phyloP scores from a whole-genome alignment of 2,329 filamentous ascomycete species.

The Paracamarosporium sp. region DNA sequence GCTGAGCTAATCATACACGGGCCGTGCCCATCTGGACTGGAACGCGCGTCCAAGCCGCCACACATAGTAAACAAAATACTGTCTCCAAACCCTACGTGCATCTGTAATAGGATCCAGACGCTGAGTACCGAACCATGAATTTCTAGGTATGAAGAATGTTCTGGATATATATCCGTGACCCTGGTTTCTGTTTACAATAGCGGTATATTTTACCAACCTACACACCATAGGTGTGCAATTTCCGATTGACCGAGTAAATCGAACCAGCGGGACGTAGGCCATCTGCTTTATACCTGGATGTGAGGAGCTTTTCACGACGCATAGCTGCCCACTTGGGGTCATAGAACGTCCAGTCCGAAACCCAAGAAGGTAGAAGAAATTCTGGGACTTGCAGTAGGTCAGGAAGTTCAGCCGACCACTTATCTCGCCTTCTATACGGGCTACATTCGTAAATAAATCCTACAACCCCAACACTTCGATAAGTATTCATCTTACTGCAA shows the following conservation, averaged over 20 bases:
- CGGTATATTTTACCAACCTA: not conserved
- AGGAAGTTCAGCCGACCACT: not conserved
- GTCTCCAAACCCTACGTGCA: not conserved
- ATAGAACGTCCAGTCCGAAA: not conserved
- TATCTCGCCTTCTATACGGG: not conserved
- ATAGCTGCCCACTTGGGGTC: not conserved
- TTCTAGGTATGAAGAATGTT: not conserved
- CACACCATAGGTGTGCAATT: not conserved
- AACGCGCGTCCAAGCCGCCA: not conserved
- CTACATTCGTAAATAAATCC: not conserved
- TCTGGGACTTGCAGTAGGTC: not conserved
- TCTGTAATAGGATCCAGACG: not conserved
- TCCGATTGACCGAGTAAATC: not conserved
- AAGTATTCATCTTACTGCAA: too few relatives aligned
- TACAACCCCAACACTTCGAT: too few relatives aligned
- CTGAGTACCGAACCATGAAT: not conserved
- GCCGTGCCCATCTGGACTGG: not conserved
- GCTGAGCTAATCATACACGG: not conserved
- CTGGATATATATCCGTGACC: not conserved
- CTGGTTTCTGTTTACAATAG: not conserved
- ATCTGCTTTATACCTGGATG: not conserved
- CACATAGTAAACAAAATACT: not conserved
- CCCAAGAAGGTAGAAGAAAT: not conserved
- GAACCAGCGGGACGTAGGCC: not conserved
- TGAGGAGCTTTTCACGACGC: not conserved